Conservation (phyloP, 1,284 basidiomycete genomes). For the Cystobasidium pallidum region DNA sequence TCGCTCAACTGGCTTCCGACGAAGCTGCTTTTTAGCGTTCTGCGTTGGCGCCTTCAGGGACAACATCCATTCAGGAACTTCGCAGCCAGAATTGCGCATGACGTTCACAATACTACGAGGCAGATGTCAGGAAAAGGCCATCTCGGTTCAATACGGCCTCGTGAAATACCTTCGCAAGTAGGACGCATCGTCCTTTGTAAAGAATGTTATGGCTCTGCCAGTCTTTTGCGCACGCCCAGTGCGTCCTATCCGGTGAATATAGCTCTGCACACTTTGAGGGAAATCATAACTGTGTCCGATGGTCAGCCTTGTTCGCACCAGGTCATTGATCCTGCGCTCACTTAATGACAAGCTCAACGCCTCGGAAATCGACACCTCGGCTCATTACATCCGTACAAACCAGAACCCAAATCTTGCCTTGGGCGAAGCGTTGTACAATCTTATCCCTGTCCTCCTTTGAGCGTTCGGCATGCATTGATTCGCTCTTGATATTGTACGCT, state of each 20-base stretch:
- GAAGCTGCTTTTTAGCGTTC: constrained; percentile 81
- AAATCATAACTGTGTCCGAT: constrained; percentile 65
- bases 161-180: constrained; percentile 81
- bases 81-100: constrained; percentile 82
- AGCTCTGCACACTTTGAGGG: constrained; percentile 88
- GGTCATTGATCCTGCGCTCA: constrained; percentile 59
- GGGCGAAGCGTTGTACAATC: constrained; percentile 78
- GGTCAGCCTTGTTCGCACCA: constrained; percentile 2
- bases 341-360: constrained; percentile 91
- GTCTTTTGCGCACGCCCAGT: constrained; percentile 90
- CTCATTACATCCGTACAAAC: constrained; percentile 94
- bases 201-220: constrained; percentile 91
- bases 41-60: constrained; percentile 64
- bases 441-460: constrained; percentile 84
- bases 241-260: constrained; percentile 93
- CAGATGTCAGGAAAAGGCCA: neutral
- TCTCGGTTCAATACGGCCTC: neutral
- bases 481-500: constrained; percentile 82
- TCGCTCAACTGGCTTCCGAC: constrained; percentile 72
- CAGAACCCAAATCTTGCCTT: constrained; percentile 87
- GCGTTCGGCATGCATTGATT: constrained; percentile 87
- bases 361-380: constrained; percentile 96
- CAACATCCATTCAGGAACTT: constrained; percentile 86
- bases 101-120: constrained; percentile 84
- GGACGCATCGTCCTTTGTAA: constrained; percentile 88